Evolutionary conservation across 106 monocot species (phyloP).

Genomic region (Dendrobium huoshanense): DNA sequence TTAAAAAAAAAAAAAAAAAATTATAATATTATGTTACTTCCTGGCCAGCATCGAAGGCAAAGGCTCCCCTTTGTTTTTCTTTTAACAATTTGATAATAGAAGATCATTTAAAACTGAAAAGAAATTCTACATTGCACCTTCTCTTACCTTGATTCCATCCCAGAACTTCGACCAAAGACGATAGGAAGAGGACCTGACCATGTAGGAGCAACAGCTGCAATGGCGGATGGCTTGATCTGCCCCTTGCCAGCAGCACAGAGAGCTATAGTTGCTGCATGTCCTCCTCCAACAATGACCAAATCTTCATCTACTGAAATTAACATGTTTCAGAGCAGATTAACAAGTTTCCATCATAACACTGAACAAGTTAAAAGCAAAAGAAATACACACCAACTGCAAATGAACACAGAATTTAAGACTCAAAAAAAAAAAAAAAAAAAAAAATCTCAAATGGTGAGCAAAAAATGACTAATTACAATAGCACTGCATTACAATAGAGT

Average conservation of each 20-base stretch:
- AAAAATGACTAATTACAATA: no score
- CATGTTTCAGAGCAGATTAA: slow-evolving; percentile 1
- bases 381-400: no score
- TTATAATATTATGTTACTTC: no score
- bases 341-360: not conserved
- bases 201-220: slow-evolving; percentile 94
- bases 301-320: slow-evolving; percentile 33
- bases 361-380: no score
- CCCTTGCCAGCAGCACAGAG: slow-evolving; percentile 69
- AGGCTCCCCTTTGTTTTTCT: no score
- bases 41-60: no score
- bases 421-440: no score
- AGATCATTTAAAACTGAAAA: not conserved
- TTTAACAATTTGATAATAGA: no score
- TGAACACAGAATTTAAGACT: no score
- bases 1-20: no score
- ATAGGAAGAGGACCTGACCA: slow-evolving; percentile 97
- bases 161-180: slow-evolving; percentile 83
- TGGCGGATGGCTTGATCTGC: slow-evolving; percentile 47
- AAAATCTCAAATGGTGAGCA: no score
- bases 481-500: no score
- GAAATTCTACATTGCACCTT: not conserved
- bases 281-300: slow-evolving; percentile 69
- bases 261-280: slow-evolving; percentile 89
- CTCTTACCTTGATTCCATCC: slow-evolving; percentile 81